phyloP scores from a whole-genome alignment of 2,329 filamentous ascomycete species.

The Talaromyces pinophilus region DNA sequence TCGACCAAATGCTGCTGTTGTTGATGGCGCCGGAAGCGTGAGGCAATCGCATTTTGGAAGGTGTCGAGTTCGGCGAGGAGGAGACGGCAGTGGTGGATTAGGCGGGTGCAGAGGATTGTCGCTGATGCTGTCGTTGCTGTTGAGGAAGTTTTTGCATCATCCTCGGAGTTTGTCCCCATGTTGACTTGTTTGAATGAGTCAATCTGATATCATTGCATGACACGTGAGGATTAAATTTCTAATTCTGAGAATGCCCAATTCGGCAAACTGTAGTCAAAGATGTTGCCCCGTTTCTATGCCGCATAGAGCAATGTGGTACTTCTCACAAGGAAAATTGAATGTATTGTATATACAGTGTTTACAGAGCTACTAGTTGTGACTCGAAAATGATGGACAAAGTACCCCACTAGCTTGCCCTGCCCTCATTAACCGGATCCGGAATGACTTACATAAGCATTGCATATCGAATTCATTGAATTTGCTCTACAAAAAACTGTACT shows the following conservation, averaged over 20 bases:
- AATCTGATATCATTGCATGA: neutral
- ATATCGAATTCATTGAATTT: neutral
- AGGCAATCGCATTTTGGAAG: constrained; percentile 45
- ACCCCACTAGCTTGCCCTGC: neutral
- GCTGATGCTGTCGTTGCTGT: neutral
- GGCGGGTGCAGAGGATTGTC: constrained; percentile 31
- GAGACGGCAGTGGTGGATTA: constrained; percentile 41
- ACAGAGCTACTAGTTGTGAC: neutral
- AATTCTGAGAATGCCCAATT: neutral
- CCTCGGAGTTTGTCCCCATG: neutral
- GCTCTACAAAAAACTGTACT: neutral
- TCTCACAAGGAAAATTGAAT: neutral
- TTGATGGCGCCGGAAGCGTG: constrained; percentile 48
- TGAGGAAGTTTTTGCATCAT: neutral
- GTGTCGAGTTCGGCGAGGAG: constrained; percentile 50
- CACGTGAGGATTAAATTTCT: neutral
- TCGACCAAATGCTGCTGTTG: constrained; percentile 43
- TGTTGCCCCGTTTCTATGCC: neutral
- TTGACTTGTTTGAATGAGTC: neutral
- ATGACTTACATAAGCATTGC: neutral
- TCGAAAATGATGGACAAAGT: neutral
- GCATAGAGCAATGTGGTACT: neutral
- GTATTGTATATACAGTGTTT: neutral
- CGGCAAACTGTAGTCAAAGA: neutral
- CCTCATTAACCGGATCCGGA: neutral